phyloP scores from a whole-genome alignment of 2,329 filamentous ascomycete species.

The Aaosphaeria arxii region DNA sequence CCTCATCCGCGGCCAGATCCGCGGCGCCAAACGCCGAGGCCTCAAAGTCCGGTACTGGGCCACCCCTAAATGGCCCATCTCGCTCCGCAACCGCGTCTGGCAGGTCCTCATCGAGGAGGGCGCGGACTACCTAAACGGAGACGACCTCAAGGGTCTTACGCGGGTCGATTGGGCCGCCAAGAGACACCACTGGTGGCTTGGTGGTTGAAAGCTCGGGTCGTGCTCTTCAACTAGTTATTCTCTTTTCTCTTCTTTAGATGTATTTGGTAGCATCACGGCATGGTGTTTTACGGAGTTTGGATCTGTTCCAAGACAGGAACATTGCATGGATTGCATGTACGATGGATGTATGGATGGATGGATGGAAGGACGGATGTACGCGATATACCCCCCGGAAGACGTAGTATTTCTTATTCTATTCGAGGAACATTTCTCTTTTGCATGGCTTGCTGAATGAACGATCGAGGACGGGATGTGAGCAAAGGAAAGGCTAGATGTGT shows the following conservation, averaged over 20 bases:
- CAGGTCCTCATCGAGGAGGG: conserved; percentile 52
- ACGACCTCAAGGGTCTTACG: conserved; percentile 53
- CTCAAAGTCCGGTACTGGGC: conserved; percentile 58
- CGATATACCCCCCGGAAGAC: too few species aligned
- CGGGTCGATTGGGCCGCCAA: conserved; percentile 45
- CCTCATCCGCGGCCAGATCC: conserved; percentile 51
- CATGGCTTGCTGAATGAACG: too few species aligned
- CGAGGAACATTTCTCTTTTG: too few species aligned
- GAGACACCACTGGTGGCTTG: conserved; percentile 22
- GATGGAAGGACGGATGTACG: not conserved
- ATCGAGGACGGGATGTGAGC: too few species aligned
- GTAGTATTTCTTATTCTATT: too few species aligned
- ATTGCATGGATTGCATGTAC: not conserved
- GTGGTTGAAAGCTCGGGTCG: not conserved
- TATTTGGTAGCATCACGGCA: not conserved
- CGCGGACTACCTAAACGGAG: conserved; percentile 57
- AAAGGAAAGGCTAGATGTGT: too few species aligned
- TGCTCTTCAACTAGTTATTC: not conserved
- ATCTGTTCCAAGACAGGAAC: not conserved
- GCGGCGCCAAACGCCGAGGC: conserved; percentile 49
- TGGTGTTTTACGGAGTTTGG: not conserved
- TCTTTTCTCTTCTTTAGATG: not conserved
- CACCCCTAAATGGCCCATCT: conserved; percentile 54
- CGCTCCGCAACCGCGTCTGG: conserved; percentile 55
- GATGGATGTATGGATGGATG: not conserved